Evolutionary conservation across 768 basidiomycete species (phyloP).

Genomic region (Boletus sensibilis): DNA sequence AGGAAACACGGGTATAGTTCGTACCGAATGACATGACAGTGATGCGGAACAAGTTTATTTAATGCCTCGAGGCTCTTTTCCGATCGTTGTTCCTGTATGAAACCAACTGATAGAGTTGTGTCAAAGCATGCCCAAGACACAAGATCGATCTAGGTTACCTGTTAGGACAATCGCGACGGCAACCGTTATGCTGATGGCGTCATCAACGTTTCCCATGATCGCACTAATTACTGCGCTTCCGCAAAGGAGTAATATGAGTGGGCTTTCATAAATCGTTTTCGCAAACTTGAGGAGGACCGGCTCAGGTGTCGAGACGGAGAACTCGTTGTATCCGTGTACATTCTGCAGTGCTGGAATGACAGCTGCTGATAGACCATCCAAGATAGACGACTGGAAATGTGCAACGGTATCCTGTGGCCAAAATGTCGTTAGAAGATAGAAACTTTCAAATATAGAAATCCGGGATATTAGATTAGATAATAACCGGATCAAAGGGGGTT

Average conservation of each 20-base stretch:
- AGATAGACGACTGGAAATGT: slow-evolving; percentile 63
- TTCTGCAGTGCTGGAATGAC: slow-evolving; percentile 64
- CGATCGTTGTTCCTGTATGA: slow-evolving; percentile 92
- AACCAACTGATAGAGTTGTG: slow-evolving; percentile 59
- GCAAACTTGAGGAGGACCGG: slow-evolving; percentile 83
- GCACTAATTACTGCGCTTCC: slow-evolving; percentile 89
- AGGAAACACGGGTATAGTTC: slow-evolving; percentile 2
- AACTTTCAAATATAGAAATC: not conserved
- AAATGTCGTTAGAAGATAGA: slow-evolving; percentile 5
- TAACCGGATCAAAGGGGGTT: not conserved
- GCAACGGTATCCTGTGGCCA: slow-evolving; percentile 65
- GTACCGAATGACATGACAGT: slow-evolving; percentile 83
- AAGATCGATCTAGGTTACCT: slow-evolving; percentile 47
- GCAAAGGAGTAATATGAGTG: slow-evolving; percentile 85
- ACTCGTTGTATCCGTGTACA: slow-evolving; percentile 89
- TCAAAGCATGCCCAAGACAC: not conserved
- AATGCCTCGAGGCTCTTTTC: slow-evolving; percentile 93
- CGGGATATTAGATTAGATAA: not conserved
- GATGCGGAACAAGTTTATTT: slow-evolving; percentile 96
- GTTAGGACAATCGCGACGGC: slow-evolving; percentile 93
- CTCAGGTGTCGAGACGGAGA: slow-evolving; percentile 80
- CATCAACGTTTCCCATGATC: slow-evolving; percentile 93
- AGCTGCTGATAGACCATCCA: slow-evolving; percentile 59
- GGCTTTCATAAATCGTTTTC: slow-evolving; percentile 94
- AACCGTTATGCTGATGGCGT: slow-evolving; percentile 89